These are phyloP conservation scores for Apium graveolens DNA, from an alignment of 129 eudicot species.

Conservation along the genomic window DNA sequence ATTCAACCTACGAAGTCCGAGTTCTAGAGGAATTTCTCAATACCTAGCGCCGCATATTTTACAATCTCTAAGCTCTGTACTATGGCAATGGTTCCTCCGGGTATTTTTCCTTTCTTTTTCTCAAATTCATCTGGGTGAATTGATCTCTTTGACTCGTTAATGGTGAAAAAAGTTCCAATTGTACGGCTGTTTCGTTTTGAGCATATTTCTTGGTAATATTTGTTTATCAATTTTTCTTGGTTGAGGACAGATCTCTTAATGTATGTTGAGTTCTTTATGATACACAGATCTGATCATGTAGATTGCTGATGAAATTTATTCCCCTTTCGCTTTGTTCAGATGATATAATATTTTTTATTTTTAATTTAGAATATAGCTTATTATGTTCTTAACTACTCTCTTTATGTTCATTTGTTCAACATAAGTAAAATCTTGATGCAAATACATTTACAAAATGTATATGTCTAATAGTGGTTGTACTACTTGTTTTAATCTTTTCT, in stretches of 20 bases:
- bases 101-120: background rate
- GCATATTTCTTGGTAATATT: background rate
- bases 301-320: background rate
- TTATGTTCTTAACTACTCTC: background rate
- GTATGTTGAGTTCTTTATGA: background rate
- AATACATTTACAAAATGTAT: background rate
- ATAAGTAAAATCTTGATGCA: background rate
- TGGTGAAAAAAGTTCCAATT: background rate
- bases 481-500: background rate
- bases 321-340: background rate
- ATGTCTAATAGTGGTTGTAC: background rate
- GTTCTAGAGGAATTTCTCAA: background rate
- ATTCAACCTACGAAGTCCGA: background rate
- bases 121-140: background rate
- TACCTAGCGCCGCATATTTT: background rate
- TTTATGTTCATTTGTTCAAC: background rate
- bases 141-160: background rate
- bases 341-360: background rate
- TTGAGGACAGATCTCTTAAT: background rate
- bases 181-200: background rate
- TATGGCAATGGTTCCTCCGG: background rate
- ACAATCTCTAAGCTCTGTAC: background rate
- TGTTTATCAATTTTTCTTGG: background rate
- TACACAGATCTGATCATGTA: background rate
- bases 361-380: background rate